Base-by-base conservation (phyloP, 805 yeast species). In the Danielia reshetovae region DNA sequence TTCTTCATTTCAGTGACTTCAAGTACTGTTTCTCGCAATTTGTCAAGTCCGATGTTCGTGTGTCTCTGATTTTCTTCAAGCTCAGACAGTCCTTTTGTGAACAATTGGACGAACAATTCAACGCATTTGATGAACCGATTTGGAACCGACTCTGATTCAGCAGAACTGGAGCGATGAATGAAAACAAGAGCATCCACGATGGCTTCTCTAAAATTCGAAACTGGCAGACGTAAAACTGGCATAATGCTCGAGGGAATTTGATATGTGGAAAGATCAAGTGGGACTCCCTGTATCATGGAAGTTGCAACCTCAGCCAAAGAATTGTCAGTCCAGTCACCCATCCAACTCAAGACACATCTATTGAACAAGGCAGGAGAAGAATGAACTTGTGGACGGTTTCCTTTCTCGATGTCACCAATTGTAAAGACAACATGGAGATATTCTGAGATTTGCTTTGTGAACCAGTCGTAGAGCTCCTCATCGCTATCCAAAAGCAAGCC, bases 341-440 rank as follows among this genome's bases (percentile, higher is more conserved):
- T 78, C 88, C 90, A 85, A 50, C 81, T 77, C 24, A 90, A 59
- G 2, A 86, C 94, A 65, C 97, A 89, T 51, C 97, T 66, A 51
- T 89, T 89, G 59, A 86, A 81, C 22, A 89, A 61, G 0, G 97
- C 97, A 0, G 96, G 95, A 0, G 96, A 89, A 0, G 87, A 67
- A 2, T 81, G 68, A 10, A 80, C 67, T 13, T 70, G 73, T 0
- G 79, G 66, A n/a, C 52, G 46, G 1, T 49, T 45, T 2, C 43
- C 46, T 12, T 43, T 45, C 7, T 40, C 44, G 24, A 53, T 34
- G 18, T 80, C 79, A 38, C 77, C 74, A 42, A 86, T 71, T 0
- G 88, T 84, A 52, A 90, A 86, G 0, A 87, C 75, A 17, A 88
- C 89, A 55, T 90, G 97, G 13, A 90, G 62, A 46, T 88, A 85